Evolutionary conservation across 257 asterid species (phyloP), one percentile per base, ranked within the genome.

Genomic region (Salvia splendens): DNA sequence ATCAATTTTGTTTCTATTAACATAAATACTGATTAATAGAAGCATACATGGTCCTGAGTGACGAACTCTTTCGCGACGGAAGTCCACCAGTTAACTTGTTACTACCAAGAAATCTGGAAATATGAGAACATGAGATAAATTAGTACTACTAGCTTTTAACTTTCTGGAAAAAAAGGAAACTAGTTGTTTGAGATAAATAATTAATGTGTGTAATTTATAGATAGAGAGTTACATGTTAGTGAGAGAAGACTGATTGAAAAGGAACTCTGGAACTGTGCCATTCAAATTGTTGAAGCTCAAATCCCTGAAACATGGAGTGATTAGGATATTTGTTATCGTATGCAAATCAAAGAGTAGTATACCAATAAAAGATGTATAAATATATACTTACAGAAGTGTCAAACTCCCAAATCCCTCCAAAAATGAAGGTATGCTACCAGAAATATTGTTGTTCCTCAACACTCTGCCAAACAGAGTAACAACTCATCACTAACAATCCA

Each of bases 221-320:
- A 1, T 24, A n/a, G 51, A n/a, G 55, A 62, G 47, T 82, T 85
- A 84, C 96, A 87, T 52, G 82, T 79, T 64, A 59, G 78, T 81
- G 55, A 89, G 87, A 40, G 75, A 65, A 66, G 61, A 70, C 59
- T 74, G 80, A 52, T 85, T 85, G 82, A 91, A 79, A 67, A 91
- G 85, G 17, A 73, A 68, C 11, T 77, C 83, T 20, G 95, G 92
- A 58, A 85, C 63, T 56, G 59, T 40, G 58, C 90, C 98, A 2
- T 80, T 79, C 81, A 91, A 77, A 77, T 78, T 84, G 80, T 92
- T 92, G 94, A 85, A 89, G 86, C 96, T 87, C 85, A 92, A 82
- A 74, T 92, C 98, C 84, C 98, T 92, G 86, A 72, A 69, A 75
- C 76, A 62, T 38, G 1, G 5, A 36, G 24, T 54, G 28, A 60